These are phyloP conservation scores for Termitomyces sp. DNA, from an alignment of 768 basidiomycete species.

Conservation along the genomic window DNA sequence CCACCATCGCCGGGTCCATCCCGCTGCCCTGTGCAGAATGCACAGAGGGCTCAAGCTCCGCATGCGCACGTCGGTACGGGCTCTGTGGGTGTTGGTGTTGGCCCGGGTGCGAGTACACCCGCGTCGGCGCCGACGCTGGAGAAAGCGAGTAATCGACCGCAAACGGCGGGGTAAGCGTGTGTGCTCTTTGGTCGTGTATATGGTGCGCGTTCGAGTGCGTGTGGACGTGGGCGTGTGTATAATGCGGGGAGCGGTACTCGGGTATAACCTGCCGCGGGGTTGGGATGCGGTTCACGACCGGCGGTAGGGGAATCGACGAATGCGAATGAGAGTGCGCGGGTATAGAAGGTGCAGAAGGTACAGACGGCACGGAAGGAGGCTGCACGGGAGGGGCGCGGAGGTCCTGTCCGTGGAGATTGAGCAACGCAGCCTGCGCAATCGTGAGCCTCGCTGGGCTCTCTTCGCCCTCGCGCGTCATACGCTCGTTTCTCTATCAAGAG, in stretches of 20 bases:
- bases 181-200: not conserved
- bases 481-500: slow-evolving; percentile 45
- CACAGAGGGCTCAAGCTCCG: not conserved
- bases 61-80: slow-evolving; percentile 1
- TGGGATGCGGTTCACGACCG: slow-evolving; percentile 2
- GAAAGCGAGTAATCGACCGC: slow-evolving; percentile 36
- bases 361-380: not conserved
- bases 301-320: not conserved
- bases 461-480: slow-evolving; percentile 54
- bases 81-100: not conserved
- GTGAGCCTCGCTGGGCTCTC: slow-evolving; percentile 59
- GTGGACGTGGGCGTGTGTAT: not conserved
- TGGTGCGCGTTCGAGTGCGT: not conserved
- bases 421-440: slow-evolving; percentile 72
- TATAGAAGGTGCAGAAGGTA: not conserved
- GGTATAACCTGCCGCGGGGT: slow-evolving; percentile 1
- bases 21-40: not conserved
- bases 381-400: slow-evolving; percentile 18
- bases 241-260: not conserved
- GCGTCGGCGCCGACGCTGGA: slow-evolving; percentile 11
- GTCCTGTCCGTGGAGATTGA: slow-evolving; percentile 71
- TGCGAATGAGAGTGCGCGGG: not conserved
- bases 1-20: slow-evolving; percentile 33
- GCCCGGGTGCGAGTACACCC: slow-evolving; percentile 1
- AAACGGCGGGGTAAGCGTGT: slow-evolving; percentile 14